Conservation (phyloP, 257 asterid genomes). For the Solanum appendiculatum region DNA sequence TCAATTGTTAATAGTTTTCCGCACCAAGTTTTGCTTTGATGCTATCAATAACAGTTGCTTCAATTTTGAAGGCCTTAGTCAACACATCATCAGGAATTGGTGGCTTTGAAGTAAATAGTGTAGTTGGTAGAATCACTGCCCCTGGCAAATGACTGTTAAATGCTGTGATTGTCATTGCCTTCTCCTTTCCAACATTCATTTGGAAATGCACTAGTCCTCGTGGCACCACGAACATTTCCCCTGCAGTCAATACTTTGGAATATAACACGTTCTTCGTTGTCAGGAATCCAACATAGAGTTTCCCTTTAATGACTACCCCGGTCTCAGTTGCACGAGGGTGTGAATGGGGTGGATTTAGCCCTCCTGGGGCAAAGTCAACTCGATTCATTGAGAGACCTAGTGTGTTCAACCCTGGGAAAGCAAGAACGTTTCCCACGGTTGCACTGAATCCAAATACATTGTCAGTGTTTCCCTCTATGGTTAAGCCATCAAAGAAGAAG, state of each 20-base stretch:
- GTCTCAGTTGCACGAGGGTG: conserved; percentile 57
- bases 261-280: conserved; percentile 24
- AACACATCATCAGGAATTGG: conserved; percentile 43
- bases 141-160: conserved; percentile 67
- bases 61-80: conserved; percentile 36
- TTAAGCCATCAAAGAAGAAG: conserved; percentile 47
- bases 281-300: conserved; percentile 38
- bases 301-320: conserved; percentile 35
- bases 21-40: conserved; percentile 39
- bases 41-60: conserved; percentile 20
- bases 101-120: conserved; percentile 42
- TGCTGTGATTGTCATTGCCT: conserved; percentile 33
- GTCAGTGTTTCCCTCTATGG: conserved; percentile 16
- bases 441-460: conserved; percentile 15
- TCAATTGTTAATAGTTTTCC: neutral
- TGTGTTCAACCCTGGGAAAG: conserved; percentile 56
- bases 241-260: conserved; percentile 24
- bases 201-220: conserved; percentile 51
- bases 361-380: conserved; percentile 34
- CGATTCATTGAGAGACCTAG: conserved; percentile 53
- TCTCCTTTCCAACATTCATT: conserved; percentile 40
- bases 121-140: neutral
- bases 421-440: conserved; percentile 16
- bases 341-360: conserved; percentile 43
- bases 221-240: conserved; percentile 52